A percentile compares a stretch with the other conserved stretches of the same genome.
These are phyloP conservation scores for Pseudogymnoascus sp. DNA, from an alignment of 2,329 filamentous ascomycete species.

Conservation along the genomic window DNA sequence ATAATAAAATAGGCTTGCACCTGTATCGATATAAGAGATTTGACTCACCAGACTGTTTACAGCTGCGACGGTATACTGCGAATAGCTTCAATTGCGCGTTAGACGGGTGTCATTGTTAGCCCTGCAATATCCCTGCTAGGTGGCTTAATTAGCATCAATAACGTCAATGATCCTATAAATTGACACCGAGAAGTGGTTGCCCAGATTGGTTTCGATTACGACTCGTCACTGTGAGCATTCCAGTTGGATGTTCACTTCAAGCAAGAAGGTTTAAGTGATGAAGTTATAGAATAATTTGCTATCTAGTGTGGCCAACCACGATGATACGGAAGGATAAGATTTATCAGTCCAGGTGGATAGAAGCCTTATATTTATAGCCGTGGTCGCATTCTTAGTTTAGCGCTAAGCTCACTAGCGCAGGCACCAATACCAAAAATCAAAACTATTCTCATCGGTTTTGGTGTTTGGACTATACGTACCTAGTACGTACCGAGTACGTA, in stretches of 20 bases:
- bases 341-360: not conserved
- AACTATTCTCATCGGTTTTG: not conserved
- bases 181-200: not conserved
- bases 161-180: not conserved
- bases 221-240: not conserved
- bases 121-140: not conserved
- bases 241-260: not conserved
- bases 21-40: not conserved
- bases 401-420: not conserved
- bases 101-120: not conserved
- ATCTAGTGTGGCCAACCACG: not conserved
- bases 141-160: not conserved
- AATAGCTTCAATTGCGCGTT: not conserved
- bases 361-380: not conserved
- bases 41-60: not conserved
- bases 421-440: not conserved
- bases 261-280: not conserved
- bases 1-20: not conserved
- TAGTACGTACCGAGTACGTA: not conserved
- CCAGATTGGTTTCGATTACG: not conserved
- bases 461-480: not conserved
- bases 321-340: not conserved
- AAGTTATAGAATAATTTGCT: not conserved
- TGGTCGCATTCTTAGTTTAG: not conserved
- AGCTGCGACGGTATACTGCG: not conserved